These are phyloP conservation scores for Geotrichum cucujoidarum DNA, from an alignment of 1,139 yeast genomes.

Conservation along the genomic window DNA sequence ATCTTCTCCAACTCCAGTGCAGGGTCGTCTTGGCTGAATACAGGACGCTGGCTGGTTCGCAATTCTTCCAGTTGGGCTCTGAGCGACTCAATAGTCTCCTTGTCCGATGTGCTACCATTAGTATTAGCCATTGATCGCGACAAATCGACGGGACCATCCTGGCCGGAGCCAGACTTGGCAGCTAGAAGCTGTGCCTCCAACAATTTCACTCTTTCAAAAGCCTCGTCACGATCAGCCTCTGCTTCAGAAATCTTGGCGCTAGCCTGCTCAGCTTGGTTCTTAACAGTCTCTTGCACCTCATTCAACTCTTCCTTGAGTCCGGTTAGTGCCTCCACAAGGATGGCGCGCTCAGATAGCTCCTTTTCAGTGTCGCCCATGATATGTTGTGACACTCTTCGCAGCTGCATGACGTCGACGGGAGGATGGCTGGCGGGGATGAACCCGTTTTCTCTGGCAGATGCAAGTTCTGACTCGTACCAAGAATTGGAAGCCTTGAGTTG, in stretches of 20 bases:
- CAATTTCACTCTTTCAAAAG: constrained; percentile 11
- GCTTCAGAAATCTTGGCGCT: constrained; percentile 30
- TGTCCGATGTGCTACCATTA: neutral
- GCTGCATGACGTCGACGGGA: constrained; percentile 32
- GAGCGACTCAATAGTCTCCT: constrained; percentile 4
- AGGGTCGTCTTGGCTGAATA: neutral
- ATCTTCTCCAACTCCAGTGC: constrained; percentile 13
- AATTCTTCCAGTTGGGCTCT: neutral
- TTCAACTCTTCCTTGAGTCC: constrained; percentile 35
- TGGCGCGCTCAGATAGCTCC: constrained; percentile 30
- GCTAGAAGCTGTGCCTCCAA: constrained; percentile 12
- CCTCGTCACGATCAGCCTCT: constrained; percentile 29
- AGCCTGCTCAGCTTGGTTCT: constrained; percentile 35
- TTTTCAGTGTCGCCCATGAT: constrained; percentile 29
- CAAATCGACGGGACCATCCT: no score
- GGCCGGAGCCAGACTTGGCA: constrained; percentile 7
- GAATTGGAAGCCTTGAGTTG: constrained; percentile 34
- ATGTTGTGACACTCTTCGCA: constrained; percentile 32
- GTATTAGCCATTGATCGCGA: neutral
- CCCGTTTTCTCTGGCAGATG: constrained; percentile 31
- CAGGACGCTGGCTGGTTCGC: neutral
- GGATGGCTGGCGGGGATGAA: constrained; percentile 30
- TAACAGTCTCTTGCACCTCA: constrained; percentile 31
- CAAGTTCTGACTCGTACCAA: constrained; percentile 35
- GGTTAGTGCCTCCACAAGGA: constrained; percentile 31